Evolutionary conservation across 164 flowering plant species (phyloP).

Genomic region (Macadamia integrifolia): DNA sequence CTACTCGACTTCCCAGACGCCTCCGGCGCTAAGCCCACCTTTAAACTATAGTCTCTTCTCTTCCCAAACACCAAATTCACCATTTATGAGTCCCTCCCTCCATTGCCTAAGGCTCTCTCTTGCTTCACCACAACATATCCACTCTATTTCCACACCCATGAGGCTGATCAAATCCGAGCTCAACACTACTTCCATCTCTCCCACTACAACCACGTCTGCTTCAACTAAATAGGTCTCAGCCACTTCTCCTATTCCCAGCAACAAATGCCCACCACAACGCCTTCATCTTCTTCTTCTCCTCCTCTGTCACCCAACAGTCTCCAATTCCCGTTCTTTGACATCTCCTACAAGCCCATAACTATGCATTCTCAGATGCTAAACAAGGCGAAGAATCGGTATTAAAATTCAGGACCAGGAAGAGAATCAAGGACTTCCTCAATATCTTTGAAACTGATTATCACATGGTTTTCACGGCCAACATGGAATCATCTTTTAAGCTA

Average conservation of each 20-base stretch:
- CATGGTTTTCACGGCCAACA: slow-evolving; percentile 85
- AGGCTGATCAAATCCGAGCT: slow-evolving; percentile 55
- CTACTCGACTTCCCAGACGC: slow-evolving; percentile 25
- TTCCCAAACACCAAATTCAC: slow-evolving; percentile 66
- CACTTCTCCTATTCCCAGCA: slow-evolving; percentile 68
- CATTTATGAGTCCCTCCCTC: slow-evolving; percentile 78
- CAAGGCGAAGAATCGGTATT: slow-evolving; percentile 53
- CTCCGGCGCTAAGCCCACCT: background rate
- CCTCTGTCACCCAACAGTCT: slow-evolving; percentile 13
- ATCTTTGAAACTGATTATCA: slow-evolving; percentile 58
- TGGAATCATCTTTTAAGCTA: slow-evolving; percentile 75
- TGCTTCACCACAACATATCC: slow-evolving; percentile 58
- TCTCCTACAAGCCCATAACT: slow-evolving; percentile 54
- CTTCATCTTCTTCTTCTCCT: slow-evolving; percentile 25
- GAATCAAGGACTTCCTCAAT: slow-evolving; percentile 65
- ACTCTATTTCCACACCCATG: slow-evolving; percentile 42
- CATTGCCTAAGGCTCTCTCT: slow-evolving; percentile 48
- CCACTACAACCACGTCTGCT: slow-evolving; percentile 60
- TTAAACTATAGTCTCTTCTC: slow-evolving; percentile 36
- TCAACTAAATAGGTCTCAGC: slow-evolving; percentile 79
- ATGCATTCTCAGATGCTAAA: slow-evolving; percentile 59
- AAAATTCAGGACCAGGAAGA: slow-evolving; percentile 56
- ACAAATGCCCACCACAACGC: slow-evolving; percentile 20
- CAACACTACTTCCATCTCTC: slow-evolving; percentile 64
- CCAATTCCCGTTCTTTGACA: slow-evolving; percentile 50